Conservation (phyloP, 345 rosid genomes). For the Erucastrum elatum region DNA sequence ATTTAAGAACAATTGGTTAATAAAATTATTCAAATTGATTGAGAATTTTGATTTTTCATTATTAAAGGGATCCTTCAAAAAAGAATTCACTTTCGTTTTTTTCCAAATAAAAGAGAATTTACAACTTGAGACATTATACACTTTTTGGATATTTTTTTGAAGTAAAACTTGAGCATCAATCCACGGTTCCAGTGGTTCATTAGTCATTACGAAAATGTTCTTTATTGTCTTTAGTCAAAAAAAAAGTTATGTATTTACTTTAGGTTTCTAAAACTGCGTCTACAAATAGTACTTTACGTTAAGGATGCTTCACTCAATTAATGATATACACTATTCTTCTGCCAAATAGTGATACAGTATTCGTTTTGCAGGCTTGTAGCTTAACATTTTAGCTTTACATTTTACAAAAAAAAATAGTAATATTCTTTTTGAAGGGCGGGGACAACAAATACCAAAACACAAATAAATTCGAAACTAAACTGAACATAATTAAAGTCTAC, state of each 20-base stretch:
- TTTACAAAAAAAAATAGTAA: not conserved
- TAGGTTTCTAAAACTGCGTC: too few species aligned
- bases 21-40: not conserved
- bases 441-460: not conserved
- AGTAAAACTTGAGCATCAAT: not conserved
- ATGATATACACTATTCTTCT: not conserved
- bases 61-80: not conserved
- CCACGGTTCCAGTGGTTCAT: not conserved
- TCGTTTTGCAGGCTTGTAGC: slow-evolving; percentile 15
- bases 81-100: too few species aligned
- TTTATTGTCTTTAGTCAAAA: too few species aligned
- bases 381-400: not conserved
- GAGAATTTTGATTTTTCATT: not conserved
- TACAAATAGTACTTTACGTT: not conserved
- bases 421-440: not conserved
- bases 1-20: not conserved
- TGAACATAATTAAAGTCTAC: too few species aligned
- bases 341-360: not conserved
- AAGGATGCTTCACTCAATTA: slow-evolving; percentile 7
- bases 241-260: too few species aligned
- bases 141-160: too few species aligned
- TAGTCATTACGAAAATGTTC: not conserved
- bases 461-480: not conserved
- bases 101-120: too few species aligned
- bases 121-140: too few species aligned